Percentiles rank a stretch among this genome's conserved stretches.
These are phyloP conservation scores for Serendipita sp. DNA, from an alignment of 768 basidiomycete species.

Conservation along the genomic window DNA sequence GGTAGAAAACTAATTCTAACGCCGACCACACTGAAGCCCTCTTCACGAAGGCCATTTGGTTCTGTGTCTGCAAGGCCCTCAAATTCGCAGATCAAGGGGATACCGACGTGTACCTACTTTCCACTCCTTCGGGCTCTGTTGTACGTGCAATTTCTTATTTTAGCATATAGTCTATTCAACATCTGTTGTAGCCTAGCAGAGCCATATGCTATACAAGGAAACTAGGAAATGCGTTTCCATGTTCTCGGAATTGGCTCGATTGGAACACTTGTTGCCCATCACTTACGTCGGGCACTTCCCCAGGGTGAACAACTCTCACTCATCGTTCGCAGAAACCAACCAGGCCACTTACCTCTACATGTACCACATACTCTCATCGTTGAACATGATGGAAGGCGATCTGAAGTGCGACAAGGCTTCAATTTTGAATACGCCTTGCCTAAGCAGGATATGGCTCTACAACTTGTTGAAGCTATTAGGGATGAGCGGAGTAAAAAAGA, in stretches of 20 bases:
- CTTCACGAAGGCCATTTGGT: too few relatives aligned
- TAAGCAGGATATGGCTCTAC: background rate
- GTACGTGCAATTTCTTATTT: background rate
- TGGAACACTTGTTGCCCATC: slow-evolving; percentile 65
- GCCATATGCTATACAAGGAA: background rate
- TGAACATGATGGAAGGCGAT: slow-evolving; percentile 14
- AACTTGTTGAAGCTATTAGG: background rate
- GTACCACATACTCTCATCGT: slow-evolving; percentile 9
- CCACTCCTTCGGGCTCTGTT: background rate
- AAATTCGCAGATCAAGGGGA: background rate
- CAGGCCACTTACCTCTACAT: slow-evolving; percentile 19
- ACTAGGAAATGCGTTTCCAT: slow-evolving; percentile 46
- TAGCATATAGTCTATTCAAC: background rate
- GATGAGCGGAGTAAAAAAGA: background rate
- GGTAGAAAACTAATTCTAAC: background rate
- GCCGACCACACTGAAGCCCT: background rate
- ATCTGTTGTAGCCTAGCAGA: background rate
- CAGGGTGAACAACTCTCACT: slow-evolving; percentile 42
- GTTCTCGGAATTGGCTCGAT: slow-evolving; percentile 69
- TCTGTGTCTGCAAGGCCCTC: too few relatives aligned
- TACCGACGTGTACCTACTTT: background rate
- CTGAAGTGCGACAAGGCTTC: slow-evolving; percentile 11
- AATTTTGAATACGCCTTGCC: slow-evolving; percentile 15
- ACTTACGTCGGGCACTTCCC: slow-evolving; percentile 50
- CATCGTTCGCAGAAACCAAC: slow-evolving; percentile 38